Conservation (phyloP, 2,329 filamentous ascomycete genomes). For the Penicillium sp. region DNA sequence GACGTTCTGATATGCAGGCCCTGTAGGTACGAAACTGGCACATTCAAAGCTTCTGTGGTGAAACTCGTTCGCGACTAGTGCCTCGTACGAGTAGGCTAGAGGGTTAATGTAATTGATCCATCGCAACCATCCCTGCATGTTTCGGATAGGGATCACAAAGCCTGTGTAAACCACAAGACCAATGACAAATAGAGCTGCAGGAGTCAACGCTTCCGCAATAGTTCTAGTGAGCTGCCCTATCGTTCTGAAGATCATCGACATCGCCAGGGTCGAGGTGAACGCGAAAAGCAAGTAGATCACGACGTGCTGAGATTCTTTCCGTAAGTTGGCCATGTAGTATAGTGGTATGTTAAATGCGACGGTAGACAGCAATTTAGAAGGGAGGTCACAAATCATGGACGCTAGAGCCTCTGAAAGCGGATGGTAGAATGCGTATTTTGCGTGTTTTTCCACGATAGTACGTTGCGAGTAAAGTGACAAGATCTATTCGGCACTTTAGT, state of each 20-base stretch:
- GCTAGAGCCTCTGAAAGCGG: conserved; percentile 14
- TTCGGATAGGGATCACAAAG: conserved; percentile 40
- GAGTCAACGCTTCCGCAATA: conserved; percentile 58
- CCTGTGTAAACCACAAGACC: conserved; percentile 50
- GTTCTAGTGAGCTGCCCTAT: conserved; percentile 74
- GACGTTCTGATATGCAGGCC: conserved; percentile 43
- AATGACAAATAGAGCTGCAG: conserved; percentile 51
- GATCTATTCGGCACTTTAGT: conserved; percentile 8
- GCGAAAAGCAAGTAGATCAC: conserved; percentile 82
- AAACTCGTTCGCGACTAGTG: conserved; percentile 82
- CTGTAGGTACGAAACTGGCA: conserved; percentile 45
- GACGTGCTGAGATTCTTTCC: conserved; percentile 74
- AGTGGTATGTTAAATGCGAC: conserved; percentile 75
- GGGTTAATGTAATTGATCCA: conserved; percentile 83
- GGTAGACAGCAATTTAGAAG: conserved; percentile 75
- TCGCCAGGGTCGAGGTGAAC: conserved; percentile 70
- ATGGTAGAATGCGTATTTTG: conserved; percentile 25
- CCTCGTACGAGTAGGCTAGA: conserved; percentile 76
- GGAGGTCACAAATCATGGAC: conserved; percentile 49
- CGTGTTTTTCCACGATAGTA: conserved; percentile 25
- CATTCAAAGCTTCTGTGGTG: conserved; percentile 61
- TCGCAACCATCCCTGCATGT: conserved; percentile 77
- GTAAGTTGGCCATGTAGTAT: conserved; percentile 84
- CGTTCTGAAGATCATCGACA: conserved; percentile 82
- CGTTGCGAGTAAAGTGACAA: conserved; percentile 24